Conservation (phyloP, 331 rosid species). For the Arachis monticola region DNA sequence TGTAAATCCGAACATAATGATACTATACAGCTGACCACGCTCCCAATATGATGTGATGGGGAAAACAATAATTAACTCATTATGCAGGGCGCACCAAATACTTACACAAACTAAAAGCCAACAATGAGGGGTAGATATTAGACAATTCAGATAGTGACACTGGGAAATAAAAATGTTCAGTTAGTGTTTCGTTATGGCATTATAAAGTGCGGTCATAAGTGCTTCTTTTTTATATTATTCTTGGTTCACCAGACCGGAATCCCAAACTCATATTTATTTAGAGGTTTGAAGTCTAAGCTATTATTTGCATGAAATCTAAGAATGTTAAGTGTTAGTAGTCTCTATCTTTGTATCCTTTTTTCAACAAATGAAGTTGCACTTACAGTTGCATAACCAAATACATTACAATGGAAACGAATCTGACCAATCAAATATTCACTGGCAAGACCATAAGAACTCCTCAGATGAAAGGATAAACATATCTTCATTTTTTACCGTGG, state of each 20-base stretch:
- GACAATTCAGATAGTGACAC: slow-evolving; percentile 15
- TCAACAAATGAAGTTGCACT: slow-evolving; percentile 3
- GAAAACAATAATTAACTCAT: slow-evolving; percentile 24
- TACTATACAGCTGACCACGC: not conserved
- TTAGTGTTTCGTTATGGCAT: not conserved
- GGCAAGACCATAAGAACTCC: not conserved
- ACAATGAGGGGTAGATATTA: not conserved
- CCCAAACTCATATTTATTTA: not conserved
- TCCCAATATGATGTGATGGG: slow-evolving; percentile 11
- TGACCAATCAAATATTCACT: slow-evolving; percentile 6
- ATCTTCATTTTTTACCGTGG: not conserved
- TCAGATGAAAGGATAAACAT: slow-evolving; percentile 1
- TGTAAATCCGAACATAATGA: slow-evolving; percentile 2
- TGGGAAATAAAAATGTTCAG: slow-evolving; percentile 18
- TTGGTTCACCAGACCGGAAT: not conserved
- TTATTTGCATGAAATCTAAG: slow-evolving; percentile 5
- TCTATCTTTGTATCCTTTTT: not conserved
- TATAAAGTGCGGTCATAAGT: not conserved
- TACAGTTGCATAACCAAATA: not conserved
- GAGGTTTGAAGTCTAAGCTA: not conserved
- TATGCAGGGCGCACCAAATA: not conserved
- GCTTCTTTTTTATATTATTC: not conserved
- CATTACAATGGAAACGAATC: not conserved
- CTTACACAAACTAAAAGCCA: slow-evolving; percentile 19
- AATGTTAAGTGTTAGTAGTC: not conserved